Evolutionary conservation across 192 early-diverging fungal species (phyloP), one percentile per base, ranked within the genome.

Genomic region (Coemansia sp.): DNA sequence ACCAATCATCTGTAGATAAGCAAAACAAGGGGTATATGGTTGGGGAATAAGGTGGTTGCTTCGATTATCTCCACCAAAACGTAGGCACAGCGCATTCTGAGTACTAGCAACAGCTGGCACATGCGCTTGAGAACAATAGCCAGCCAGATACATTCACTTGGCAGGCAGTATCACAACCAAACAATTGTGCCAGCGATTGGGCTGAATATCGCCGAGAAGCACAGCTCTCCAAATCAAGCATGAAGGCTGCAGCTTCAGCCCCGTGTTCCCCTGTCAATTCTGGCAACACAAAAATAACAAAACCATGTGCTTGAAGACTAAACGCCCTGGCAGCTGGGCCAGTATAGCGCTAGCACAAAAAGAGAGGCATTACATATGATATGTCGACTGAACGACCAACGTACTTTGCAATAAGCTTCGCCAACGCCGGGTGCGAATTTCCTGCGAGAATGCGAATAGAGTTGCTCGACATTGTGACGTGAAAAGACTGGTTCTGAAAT

Each of bases 391-490:
- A 23, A 65, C 32, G 32, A 35, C 32, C 7, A 35, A 35, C 84
- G 78, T 86, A 95, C 93, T 88, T 91, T 68, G 94, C 96, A 59
- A 98, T 93, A 25, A 92, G 85, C 71, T 86, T 84, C 52, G 96
- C 91, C 67, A 98, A 90, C 53, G 93, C 93, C 57, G 91, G 86
- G 83, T 98, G 96, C 21, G 94, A 94, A 82, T 97, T 98, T 55
- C 96, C 96, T 9, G 96, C 85, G 65, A 98, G 93, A 75, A 98
- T 94, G 75, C 95, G 94, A 79, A 98, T 98, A 45, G 90, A 91
- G 84, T 96, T 98, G 73, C 90, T 85, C 56, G 89, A 80, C 90
- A 92, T 90, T 64, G 17, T 35, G 32, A 15, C 14, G 35, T 8
- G 5, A 6, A 64, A 38, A 64, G 56, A 14, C 11, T 12, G 54